phyloP scores from a whole-genome alignment of 768 basidiomycete genomes.

The Lactarius sanguifluus region DNA sequence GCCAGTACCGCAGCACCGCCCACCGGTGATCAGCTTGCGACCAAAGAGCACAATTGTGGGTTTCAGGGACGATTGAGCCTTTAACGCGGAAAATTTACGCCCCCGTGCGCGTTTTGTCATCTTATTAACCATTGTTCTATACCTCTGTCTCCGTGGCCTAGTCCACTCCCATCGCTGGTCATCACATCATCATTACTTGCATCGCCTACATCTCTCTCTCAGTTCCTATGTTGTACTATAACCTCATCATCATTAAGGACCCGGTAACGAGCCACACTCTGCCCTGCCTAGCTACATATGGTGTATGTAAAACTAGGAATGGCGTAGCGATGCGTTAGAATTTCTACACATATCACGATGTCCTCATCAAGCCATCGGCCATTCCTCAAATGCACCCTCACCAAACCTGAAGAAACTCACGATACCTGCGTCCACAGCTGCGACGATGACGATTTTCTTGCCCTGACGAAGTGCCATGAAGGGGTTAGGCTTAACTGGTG shows the following conservation, averaged over 20 bases:
- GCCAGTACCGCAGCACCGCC: conserved; percentile 10
- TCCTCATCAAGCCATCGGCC: conserved; percentile 55
- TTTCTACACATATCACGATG: neutral
- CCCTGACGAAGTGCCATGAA: conserved; percentile 83
- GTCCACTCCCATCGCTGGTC: neutral
- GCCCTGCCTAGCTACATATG: neutral
- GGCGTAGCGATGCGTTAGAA: neutral
- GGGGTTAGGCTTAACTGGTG: conserved; percentile 56
- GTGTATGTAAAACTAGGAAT: neutral
- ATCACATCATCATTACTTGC: conserved; percentile 6
- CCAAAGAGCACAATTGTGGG: conserved; percentile 29
- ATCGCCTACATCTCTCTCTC: conserved; percentile 3
- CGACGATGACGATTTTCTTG: conserved; percentile 79
- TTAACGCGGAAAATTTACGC: neutral
- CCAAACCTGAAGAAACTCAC: conserved; percentile 88
- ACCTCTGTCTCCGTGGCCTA: neutral
- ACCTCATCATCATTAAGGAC: conserved; percentile 1
- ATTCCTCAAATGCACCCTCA: conserved; percentile 80
- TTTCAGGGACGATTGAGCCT: conserved; percentile 24
- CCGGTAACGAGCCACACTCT: neutral
- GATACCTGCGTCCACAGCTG: conserved; percentile 84
- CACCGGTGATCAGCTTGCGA: conserved; percentile 26
- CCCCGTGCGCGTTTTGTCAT: neutral
- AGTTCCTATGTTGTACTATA: conserved; percentile 17
- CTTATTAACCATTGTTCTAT: conserved; percentile 2